A percentile compares a stretch with the other conserved stretches of the same genome.
Evolutionary conservation across 192 early-diverging fungal genomes (phyloP).

Genomic region (Backusella tarrabulga): DNA sequence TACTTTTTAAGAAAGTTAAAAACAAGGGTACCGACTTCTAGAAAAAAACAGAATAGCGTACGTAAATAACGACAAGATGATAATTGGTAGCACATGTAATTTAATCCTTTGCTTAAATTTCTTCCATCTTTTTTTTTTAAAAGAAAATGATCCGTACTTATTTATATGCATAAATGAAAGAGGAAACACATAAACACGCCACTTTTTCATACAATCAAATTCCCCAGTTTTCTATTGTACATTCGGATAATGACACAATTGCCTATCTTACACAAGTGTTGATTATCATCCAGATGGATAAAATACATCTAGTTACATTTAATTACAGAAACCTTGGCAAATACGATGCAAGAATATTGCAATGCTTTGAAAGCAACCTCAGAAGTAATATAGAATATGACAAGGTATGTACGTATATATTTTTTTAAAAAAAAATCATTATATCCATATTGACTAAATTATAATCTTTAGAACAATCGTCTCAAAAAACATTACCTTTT

Average conservation of each 20-base stretch:
- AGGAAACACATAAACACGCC: neutral
- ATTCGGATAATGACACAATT: neutral
- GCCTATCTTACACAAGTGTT: neutral
- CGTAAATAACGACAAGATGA: neutral
- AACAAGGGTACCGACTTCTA: neutral
- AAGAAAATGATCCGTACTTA: neutral
- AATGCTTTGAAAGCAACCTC: neutral
- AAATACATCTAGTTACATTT: neutral
- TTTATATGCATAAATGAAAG: conserved; percentile 1
- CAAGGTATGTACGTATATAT: neutral
- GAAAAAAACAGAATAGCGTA: neutral
- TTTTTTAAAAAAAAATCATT: too few relatives aligned
- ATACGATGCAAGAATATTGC: neutral
- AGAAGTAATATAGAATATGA: neutral
- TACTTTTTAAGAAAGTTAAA: neutral
- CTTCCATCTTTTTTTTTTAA: neutral
- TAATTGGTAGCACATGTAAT: too few relatives aligned
- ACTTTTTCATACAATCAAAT: neutral
- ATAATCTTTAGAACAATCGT: too few relatives aligned
- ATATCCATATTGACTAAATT: too few relatives aligned
- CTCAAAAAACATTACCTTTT: too few relatives aligned
- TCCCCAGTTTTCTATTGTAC: neutral
- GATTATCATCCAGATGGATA: neutral
- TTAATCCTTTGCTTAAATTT: neutral
- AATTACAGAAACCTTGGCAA: neutral